A percentile compares a stretch with the other conserved stretches of the same genome.
Evolutionary conservation across 352 stramenopile genomes (phyloP).

Genomic region (Phytophthora pini): DNA sequence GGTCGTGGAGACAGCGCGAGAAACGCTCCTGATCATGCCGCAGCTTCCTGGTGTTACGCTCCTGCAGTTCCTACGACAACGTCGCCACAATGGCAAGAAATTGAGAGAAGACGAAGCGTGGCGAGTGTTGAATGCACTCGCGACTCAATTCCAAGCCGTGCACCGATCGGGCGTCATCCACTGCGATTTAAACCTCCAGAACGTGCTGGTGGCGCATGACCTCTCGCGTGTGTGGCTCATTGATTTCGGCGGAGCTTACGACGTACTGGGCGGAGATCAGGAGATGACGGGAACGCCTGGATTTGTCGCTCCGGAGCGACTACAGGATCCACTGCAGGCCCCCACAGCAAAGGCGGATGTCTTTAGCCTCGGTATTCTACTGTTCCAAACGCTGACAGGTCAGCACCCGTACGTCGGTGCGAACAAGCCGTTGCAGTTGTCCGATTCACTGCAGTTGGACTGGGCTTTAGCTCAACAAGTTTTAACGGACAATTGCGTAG

Average conservation of each 20-base stretch:
- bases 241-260: constrained; percentile 68
- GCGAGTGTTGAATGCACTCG: constrained; percentile 13
- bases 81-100: constrained; percentile 10
- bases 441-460: constrained; percentile 52
- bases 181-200: constrained; percentile 98
- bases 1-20: constrained; percentile 52
- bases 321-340: constrained; percentile 39
- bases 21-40: constrained; percentile 66
- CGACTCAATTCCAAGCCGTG: constrained; percentile 85
- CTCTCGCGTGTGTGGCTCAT: constrained; percentile 49
- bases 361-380: constrained; percentile 67
- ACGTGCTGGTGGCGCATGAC: constrained; percentile 78
- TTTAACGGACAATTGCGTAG: constrained; percentile 38
- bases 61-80: constrained; percentile 43
- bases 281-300: constrained; percentile 69
- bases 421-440: constrained; percentile 40
- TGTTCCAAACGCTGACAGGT: constrained; percentile 68
- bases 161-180: constrained; percentile 94
- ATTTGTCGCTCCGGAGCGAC: constrained; percentile 66
- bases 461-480: constrained; percentile 45
- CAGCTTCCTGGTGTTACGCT: constrained; percentile 53
- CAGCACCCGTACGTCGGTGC: constrained; percentile 57
- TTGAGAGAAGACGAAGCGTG: constrained; percentile 29
- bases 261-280: constrained; percentile 22
- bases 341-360: constrained; percentile 54